Percentiles rank a stretch among this genome's conserved stretches.
These are phyloP conservation scores for Rubus idaeus DNA, from an alignment of 306 rosid genomes.

Conservation along the genomic window DNA sequence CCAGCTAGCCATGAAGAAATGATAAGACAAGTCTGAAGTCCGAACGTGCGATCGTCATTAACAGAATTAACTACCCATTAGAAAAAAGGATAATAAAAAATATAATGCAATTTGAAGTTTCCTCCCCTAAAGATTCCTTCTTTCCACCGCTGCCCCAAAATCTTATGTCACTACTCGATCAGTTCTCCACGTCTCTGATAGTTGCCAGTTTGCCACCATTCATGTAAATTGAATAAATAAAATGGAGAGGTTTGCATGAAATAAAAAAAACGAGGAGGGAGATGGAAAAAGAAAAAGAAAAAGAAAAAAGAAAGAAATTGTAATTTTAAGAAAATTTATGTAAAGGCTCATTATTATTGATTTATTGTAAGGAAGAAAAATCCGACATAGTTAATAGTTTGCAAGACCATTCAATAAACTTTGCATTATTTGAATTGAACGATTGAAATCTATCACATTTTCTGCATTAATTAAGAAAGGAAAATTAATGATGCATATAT, in stretches of 20 bases:
- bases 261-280: too few species aligned
- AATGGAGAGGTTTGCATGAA: background rate
- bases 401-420: background rate
- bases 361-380: too few species aligned
- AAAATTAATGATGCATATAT: background rate
- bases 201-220: background rate
- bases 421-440: background rate
- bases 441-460: background rate
- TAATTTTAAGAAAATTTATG: too few species aligned
- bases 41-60: slow-evolving; percentile 28
- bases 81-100: background rate
- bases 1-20: slow-evolving; percentile 18
- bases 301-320: too few species aligned
- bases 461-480: background rate
- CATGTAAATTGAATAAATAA: background rate
- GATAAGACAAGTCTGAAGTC: slow-evolving; percentile 19
- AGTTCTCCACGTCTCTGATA: background rate
- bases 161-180: background rate
- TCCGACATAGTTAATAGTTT: too few species aligned
- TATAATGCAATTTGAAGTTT: background rate
- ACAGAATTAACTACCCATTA: slow-evolving; percentile 56
- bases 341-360: too few species aligned
- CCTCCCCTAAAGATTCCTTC: background rate
- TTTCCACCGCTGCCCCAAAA: background rate
- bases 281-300: too few species aligned